Evolutionary conservation across 345 rosid genomes (phyloP), one percentile per base, ranked within the genome.

Genomic region (Syzygium grande): DNA sequence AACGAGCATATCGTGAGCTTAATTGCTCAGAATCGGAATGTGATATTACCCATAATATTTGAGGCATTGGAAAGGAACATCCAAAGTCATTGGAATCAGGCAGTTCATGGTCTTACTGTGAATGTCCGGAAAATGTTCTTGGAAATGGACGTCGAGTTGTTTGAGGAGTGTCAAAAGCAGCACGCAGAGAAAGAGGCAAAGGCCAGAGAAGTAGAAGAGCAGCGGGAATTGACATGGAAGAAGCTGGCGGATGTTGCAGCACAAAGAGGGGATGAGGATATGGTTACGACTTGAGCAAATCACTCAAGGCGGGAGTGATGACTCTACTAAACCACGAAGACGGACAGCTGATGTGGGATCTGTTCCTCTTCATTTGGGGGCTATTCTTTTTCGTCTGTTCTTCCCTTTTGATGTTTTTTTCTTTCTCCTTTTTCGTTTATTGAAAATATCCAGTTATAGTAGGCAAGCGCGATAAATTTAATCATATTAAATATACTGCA

Each of bases 21-120:
- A 63, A 92, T 92, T 4, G 93, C 94, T 14, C 94, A 92, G 88
- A 93, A 93, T 52, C 91, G 93, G 8, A 34, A 80, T 30, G 92
- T 92, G 34, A 61, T 92, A 53, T 68, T 93, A 46, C 93, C 94
- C 27, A 89, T 93, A 13, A 92, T 93, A 21, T 93, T 89, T 41
- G 92, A 93, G 79, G 92, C 94, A 38, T 54, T 93, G 90, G 94
- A 93, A 90, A 93, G 88, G 90, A 93, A 93, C 87, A 91, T 93
- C 41, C 89, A 87, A 85, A 51, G 84, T 59, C 94, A 93, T 73
- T 93, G 94, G 94, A 91, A 92, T 90, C 94, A 91, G 88, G 92
- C 94, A 16, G 93, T 93, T 29, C 92, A 93, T 46, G 94, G 94
- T 58, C 90, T 93, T 16, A 92, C 94, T 1, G 88, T 89, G 80